Evolutionary conservation across 306 rosid genomes (phyloP).

Genomic region (Cicer judaicum): DNA sequence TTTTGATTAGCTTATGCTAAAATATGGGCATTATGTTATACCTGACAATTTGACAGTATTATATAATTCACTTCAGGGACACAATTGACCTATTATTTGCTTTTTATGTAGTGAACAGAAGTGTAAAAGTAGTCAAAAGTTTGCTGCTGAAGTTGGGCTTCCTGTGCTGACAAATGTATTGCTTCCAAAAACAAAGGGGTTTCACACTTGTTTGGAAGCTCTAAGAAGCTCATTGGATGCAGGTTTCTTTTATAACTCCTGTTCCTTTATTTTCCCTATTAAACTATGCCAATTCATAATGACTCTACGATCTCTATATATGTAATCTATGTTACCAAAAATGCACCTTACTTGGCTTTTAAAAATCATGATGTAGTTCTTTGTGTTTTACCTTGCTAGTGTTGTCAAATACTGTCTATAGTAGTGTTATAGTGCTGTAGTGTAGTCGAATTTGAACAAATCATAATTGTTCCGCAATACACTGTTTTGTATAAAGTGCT

Average conservation of each 20-base stretch:
- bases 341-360: constrained; percentile 2
- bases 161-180: constrained; percentile 78
- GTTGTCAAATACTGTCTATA: too few species aligned
- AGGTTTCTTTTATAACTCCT: constrained; percentile 57
- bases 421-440: too few species aligned
- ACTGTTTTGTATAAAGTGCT: too few species aligned
- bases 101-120: constrained; percentile 71
- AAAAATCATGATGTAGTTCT: constrained; percentile 17
- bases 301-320: not conserved
- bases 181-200: constrained; percentile 91
- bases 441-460: too few species aligned
- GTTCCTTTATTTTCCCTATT: not conserved
- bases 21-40: constrained; percentile 34
- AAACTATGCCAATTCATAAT: constrained; percentile 20
- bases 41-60: not conserved
- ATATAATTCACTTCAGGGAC: not conserved
- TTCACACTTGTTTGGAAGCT: constrained; percentile 80
- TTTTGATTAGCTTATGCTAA: constrained; percentile 38
- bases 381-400: not conserved
- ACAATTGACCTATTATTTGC: constrained; percentile 24
- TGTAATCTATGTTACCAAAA: not conserved
- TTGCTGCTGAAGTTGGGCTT: constrained; percentile 77
- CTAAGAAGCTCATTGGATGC: constrained; percentile 79
- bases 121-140: constrained; percentile 63
- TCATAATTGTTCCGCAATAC: too few species aligned